Evolutionary conservation across 108 stramenopile species (phyloP).

Genomic region (Cylindrotheca fusiformis): DNA sequence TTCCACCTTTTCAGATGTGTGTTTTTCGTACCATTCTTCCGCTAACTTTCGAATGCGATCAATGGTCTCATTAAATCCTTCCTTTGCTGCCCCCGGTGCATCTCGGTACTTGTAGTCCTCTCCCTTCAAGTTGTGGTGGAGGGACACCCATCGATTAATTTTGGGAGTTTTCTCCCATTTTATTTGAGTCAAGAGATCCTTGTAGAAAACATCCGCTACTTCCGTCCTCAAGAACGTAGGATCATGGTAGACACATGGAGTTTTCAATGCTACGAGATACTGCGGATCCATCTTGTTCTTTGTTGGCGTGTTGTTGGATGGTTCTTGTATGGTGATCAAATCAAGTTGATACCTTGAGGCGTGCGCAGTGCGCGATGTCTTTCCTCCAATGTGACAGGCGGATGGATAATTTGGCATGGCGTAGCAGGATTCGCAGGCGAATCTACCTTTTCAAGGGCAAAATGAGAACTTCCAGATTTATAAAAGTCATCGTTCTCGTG

Average conservation of each 20-base stretch:
- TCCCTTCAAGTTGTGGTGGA: slow-evolving; percentile 35
- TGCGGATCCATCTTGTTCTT: slow-evolving; percentile 20
- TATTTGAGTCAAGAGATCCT: slow-evolving; percentile 40
- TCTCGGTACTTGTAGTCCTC: slow-evolving; percentile 43
- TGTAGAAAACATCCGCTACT: slow-evolving; percentile 39
- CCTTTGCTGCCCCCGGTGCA: slow-evolving; percentile 39
- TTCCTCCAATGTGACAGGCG: too few relatives aligned
- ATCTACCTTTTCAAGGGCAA: too few relatives aligned
- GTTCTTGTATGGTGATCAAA: too few relatives aligned
- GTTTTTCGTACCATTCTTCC: slow-evolving; percentile 60
- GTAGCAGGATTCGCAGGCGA: too few relatives aligned
- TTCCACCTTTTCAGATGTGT: slow-evolving; percentile 17
- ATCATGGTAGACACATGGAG: slow-evolving; percentile 67
- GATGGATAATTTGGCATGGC: too few relatives aligned
- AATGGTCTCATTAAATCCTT: slow-evolving; percentile 24
- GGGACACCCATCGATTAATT: slow-evolving; percentile 71
- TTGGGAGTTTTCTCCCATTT: slow-evolving; percentile 70
- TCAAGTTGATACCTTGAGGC: too few relatives aligned
- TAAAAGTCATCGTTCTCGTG: too few relatives aligned
- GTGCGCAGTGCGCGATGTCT: too few relatives aligned
- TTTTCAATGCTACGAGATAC: slow-evolving; percentile 45
- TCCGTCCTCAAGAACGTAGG: slow-evolving; percentile 35
- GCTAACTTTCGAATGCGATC: slow-evolving; percentile 26
- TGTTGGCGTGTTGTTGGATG: too few relatives aligned
- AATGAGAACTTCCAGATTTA: too few relatives aligned